Base-by-base conservation (phyloP, 75 land plant species). In the Selaginella moellendorffii region DNA sequence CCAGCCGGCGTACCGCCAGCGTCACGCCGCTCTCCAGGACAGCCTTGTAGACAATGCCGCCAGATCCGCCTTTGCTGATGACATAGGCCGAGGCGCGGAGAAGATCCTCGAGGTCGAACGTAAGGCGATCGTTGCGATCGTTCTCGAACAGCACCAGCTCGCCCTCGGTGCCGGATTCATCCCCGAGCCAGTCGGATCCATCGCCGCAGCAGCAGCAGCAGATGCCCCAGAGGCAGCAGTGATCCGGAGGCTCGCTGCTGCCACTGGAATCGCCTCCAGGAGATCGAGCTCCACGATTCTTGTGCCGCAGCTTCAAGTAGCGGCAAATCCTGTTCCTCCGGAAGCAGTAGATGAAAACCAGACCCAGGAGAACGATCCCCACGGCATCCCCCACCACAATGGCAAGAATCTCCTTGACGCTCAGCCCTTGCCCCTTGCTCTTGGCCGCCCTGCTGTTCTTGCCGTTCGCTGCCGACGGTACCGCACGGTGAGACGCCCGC, bases 21-120 rank as follows among this genome's bases (percentile, higher is more conserved):
- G 72, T 72, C 25, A 62, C 60, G 2, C 90, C 96, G 60, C 83
- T 85, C 25, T 90, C 96, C 28, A 68, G 77, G 42, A 87, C 85
- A 53, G 84, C 92, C 53, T 76, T 83, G 75, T 84, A 87, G 53
- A 84, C 83, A 18, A 84, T 87, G 54, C 92, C 87, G 59, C 92
- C 87, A 25, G 74, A 70, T 29, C 77, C 70, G 65, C 87, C 78
- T 64, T 87, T 87, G 46, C 92, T 81, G 52, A 87, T 72, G 23
- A 87, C 87, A 68, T 87, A 81, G 0, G 92, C 92, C 18, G 92
- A 84, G 0, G 87, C 92, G 52, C 87, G 67, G 61, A 87, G 71
- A 61, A 83, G 68, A 63, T 84, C 92, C 61, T 87, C 92, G 24
- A 87, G 62, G 56, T 78, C 86, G 30, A 84, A 67, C 18, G 23